phyloP scores from a whole-genome alignment of 106 monocot species.

The Ottelia alismoides region DNA sequence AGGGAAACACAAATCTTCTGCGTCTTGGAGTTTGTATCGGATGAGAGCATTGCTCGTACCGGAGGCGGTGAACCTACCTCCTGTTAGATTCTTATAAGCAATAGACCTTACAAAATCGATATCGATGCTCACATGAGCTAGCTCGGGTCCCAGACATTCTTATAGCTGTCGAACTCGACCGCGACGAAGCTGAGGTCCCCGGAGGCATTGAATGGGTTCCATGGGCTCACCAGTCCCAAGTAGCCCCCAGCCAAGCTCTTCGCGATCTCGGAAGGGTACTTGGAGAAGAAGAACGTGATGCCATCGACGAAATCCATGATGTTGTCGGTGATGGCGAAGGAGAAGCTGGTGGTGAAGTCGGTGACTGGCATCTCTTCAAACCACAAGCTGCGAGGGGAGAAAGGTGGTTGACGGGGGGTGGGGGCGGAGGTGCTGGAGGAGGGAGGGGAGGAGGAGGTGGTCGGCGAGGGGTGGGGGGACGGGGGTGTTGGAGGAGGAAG shows the following conservation, averaged over 20 bases:
- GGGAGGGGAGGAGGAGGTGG: too few relatives aligned
- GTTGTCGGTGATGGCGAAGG: too few relatives aligned
- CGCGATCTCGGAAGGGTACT: slow-evolving; percentile 27
- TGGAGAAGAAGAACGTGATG: too few relatives aligned
- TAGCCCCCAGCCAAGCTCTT: slow-evolving; percentile 14
- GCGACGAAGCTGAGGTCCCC: slow-evolving; percentile 19
- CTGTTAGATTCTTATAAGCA: slow-evolving; percentile 17
- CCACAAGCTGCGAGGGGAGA: too few relatives aligned
- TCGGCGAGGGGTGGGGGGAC: too few relatives aligned
- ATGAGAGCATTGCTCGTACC: slow-evolving; percentile 28
- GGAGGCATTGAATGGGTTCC: neutral
- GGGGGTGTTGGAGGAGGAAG: too few relatives aligned
- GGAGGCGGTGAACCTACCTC: slow-evolving; percentile 26
- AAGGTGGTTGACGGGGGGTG: too few relatives aligned
- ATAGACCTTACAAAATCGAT: slow-evolving; percentile 23
- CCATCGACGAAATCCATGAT: too few relatives aligned
- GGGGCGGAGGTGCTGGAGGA: too few relatives aligned
- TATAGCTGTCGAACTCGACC: slow-evolving; percentile 43
- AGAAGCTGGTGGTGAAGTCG: too few relatives aligned
- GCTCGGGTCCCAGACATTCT: slow-evolving; percentile 38
- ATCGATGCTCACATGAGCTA: slow-evolving; percentile 40
- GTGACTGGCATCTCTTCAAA: too few relatives aligned
- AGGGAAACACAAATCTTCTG: slow-evolving; percentile 35
- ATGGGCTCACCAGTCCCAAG: slow-evolving; percentile 27
- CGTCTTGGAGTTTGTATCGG: too few relatives aligned